Base-by-base conservation (phyloP, 306 rosid genomes). In the Astragalus membranaceus region DNA sequence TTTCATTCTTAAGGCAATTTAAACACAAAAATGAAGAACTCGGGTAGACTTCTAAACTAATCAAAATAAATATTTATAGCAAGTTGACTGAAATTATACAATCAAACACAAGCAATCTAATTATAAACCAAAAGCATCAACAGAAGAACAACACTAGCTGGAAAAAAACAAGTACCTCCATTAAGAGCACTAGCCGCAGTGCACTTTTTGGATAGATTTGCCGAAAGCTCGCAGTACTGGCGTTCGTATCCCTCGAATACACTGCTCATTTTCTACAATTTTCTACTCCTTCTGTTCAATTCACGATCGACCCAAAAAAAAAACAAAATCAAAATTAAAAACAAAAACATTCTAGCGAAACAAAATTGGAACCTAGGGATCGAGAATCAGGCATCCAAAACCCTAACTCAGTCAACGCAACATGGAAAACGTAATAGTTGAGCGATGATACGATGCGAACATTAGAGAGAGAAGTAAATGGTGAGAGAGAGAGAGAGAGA, bases 191-290 rank as follows among this genome's bases (percentile, higher is more conserved):
- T 74, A 52, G 86, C 79, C 0, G 85, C 79, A 57, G 96, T 82
- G 79, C 94, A 92, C 80, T 86, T 89, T 55, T 85, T 89, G 2
- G 79, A 76, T 52, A 92, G 82, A 83, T 84, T 92, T 16, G 94
- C 94, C 10, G 98, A 92, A 63, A 85, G 80, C 78, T 89, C 96
- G 62, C 96, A 89, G 84, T 89, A 92, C 17, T 84, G 89, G 69
- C 96, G 98, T 73, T 92, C 98, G 79, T 85, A 92, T 15, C 96
- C 88, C 72, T 89, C 96, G 58, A 92, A 92, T 32, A 87, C 90
- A 78, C 79, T 85, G 75, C 92, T 89, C 98, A 92, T 92, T 70
- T 70, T 87, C 65, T 76, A 48, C 30, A 39, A 63, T 61, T 54
- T 70, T 70, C 42, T 44, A 68, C 30, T 3, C 69, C 49, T 77